Evolutionary conservation across 1,139 yeast genomes (phyloP), one percentile per base, ranked within the genome.

Genomic region (Candida gigantensis): DNA sequence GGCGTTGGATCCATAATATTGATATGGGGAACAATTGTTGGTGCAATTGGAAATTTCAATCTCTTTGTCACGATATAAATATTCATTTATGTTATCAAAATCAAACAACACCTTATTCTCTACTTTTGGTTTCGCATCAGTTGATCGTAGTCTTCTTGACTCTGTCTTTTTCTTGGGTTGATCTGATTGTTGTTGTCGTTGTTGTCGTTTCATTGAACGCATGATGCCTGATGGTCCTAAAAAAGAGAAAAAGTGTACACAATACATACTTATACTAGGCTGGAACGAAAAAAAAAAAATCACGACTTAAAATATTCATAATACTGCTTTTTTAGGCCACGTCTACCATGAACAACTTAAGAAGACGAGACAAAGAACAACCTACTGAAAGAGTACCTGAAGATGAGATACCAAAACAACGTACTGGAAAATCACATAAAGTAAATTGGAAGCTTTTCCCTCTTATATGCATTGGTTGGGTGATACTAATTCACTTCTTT

Each of bases 401-500:
- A 5, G 27, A 30, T n/a, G 18, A 17, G 11, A 8, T 18, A 14
- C 11, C 13, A 12, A 18, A 32, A 19, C 9, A 8, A 5, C 11
- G 9, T 9, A 12, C 28, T n/a, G n/a, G n/a, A n/a, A n/a, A n/a
- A n/a, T n/a, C n/a, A 19, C 17, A 24, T 15, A 12, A 24, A 10
- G 4, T 4, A 1, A 25, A 30, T 5, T 35, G 38, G 38, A 27
- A 26, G 5, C 9, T 26, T 9, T n/a, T 35, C 2, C 3, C 17
- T 5, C 12, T 30, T 5, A 15, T 35, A 16, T 20, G 15, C 4
- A 19, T 27, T 6, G 27, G 25, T 6, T 82, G 88, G 88, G 28
- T 74, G 0, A 23, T 63, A 0, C 38, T 74, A 3, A 60, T 84
- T 2, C 81, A 79, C 48, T 77, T 77, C 52, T 75, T 71, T 43